Evolutionary conservation across 2,329 filamentous ascomycete species (phyloP).

Genomic region (Rhinocladiella mackenziei): DNA sequence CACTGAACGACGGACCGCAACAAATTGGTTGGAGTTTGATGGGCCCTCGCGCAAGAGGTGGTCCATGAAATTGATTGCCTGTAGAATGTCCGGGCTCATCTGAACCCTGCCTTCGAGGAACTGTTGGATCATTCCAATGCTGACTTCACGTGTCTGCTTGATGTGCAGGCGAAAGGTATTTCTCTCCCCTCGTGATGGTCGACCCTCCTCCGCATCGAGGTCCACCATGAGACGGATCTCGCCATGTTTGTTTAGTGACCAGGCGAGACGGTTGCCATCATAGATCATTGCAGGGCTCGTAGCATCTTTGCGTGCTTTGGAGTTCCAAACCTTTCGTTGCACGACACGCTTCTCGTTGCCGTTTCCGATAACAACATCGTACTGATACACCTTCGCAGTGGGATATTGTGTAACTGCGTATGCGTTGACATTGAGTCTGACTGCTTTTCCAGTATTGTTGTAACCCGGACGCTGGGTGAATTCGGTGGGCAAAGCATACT

Average conservation of each 20-base stretch:
- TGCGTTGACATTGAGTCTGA: conserved; percentile 65
- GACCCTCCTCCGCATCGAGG: conserved; percentile 62
- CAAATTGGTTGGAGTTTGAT: conserved; percentile 53
- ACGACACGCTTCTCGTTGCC: conserved; percentile 62
- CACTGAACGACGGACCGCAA: conserved; percentile 76
- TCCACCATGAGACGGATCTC: conserved; percentile 62
- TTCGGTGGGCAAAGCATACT: conserved; percentile 36
- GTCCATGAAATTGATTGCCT: conserved; percentile 85
- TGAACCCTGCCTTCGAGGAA: conserved; percentile 61
- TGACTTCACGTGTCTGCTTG: conserved; percentile 61
- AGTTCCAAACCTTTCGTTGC: conserved; percentile 73
- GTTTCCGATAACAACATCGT: conserved; percentile 68
- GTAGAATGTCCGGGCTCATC: conserved; percentile 65
- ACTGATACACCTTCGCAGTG: conserved; percentile 67
- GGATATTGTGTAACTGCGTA: conserved; percentile 64
- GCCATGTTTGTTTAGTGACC: conserved; percentile 48
- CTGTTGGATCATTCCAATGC: conserved; percentile 60
- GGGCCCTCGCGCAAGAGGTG: conserved; percentile 82
- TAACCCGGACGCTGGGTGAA: conserved; percentile 50
- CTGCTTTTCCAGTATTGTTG: conserved; percentile 55
- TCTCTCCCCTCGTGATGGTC: conserved; percentile 37
- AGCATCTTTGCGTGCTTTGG: conserved; percentile 53
- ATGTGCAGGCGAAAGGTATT: conserved; percentile 61
- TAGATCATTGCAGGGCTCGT: conserved; percentile 64
- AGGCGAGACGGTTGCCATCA: conserved; percentile 81